phyloP scores from a whole-genome alignment of 2,329 filamentous ascomycete genomes.

The Plectosphaerella sp. region DNA sequence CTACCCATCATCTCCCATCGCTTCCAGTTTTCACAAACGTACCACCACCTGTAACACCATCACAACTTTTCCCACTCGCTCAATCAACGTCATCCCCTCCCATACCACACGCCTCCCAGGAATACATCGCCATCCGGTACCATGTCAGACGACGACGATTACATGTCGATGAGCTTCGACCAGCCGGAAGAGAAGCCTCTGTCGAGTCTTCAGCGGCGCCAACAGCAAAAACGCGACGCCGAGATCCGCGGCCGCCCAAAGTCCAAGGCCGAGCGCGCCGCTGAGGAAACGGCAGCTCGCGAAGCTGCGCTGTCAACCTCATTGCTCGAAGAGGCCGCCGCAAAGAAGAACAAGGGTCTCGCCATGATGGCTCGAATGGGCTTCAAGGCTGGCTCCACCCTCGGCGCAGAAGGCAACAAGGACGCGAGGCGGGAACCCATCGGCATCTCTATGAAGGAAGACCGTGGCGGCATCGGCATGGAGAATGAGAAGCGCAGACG shows the following conservation, averaged over 20 bases:
- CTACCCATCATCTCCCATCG: too few species aligned
- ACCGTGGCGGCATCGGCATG: constrained; percentile 76
- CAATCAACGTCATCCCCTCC: too few species aligned
- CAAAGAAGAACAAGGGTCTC: constrained; percentile 75
- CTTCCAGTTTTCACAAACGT: too few species aligned
- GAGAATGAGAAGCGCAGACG: constrained; percentile 81
- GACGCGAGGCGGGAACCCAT: constrained; percentile 62
- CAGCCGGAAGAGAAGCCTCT: constrained; percentile 52
- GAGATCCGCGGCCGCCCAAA: constrained; percentile 65
- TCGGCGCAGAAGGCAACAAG: constrained; percentile 59
- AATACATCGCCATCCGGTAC: too few species aligned
- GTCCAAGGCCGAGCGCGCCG: constrained; percentile 80
- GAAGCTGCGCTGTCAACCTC: constrained; percentile 74
- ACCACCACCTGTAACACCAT: too few species aligned
- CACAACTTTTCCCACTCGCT: too few species aligned
- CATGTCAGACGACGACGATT: constrained; percentile 72
- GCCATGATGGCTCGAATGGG: constrained; percentile 98
- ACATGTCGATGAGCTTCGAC: constrained; percentile 92
- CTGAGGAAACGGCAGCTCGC: constrained; percentile 65
- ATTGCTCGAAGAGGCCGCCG: constrained; percentile 53
- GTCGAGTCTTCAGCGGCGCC: constrained; percentile 50
- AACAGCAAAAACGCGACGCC: constrained; percentile 55
- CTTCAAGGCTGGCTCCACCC: constrained; percentile 66
- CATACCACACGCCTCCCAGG: too few species aligned
- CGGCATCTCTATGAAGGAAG: constrained; percentile 70